Percentiles rank a stretch among this genome's conserved stretches.
phyloP scores from a whole-genome alignment of 441 rosid species.

The Eruca vesicaria region DNA sequence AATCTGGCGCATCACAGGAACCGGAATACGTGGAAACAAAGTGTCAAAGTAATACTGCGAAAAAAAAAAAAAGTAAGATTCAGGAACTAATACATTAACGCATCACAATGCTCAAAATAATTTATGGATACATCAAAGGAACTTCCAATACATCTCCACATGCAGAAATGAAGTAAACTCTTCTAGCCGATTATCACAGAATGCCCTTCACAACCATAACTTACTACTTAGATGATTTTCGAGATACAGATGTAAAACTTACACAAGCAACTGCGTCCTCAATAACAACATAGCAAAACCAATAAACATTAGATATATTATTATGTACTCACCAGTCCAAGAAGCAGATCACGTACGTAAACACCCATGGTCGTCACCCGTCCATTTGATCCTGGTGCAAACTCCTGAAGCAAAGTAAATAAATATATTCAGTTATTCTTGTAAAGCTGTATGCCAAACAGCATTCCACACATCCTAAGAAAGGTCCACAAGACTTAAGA shows the following conservation, averaged over 20 bases:
- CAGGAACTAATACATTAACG: not conserved
- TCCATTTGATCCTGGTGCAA: constrained; percentile 87
- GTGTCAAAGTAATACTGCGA: constrained; percentile 97
- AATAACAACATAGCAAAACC: not conserved
- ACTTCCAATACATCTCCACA: too few species aligned
- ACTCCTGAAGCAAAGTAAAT: constrained; percentile 60
- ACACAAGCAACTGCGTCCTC: not conserved
- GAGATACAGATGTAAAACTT: not conserved
- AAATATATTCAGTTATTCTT: not conserved
- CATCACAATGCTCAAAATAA: not conserved
- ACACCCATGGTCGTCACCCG: constrained; percentile 86
- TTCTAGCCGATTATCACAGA: too few species aligned
- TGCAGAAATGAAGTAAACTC: too few species aligned
- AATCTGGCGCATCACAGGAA: constrained; percentile 88
- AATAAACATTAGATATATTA: not conserved
- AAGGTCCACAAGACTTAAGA: not conserved
- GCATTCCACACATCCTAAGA: not conserved
- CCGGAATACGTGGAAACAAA: constrained; percentile 94
- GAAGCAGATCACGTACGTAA: constrained; percentile 91
- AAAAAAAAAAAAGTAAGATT: constrained; percentile 17
- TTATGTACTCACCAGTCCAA: constrained; percentile 78
- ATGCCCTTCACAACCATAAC: too few species aligned
- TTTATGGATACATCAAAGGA: too few species aligned
- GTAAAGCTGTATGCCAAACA: constrained; percentile 5
- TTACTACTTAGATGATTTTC: not conserved